Evolutionary conservation across 75 land plant genomes (phyloP).

Genomic region (Pinus taeda): DNA sequence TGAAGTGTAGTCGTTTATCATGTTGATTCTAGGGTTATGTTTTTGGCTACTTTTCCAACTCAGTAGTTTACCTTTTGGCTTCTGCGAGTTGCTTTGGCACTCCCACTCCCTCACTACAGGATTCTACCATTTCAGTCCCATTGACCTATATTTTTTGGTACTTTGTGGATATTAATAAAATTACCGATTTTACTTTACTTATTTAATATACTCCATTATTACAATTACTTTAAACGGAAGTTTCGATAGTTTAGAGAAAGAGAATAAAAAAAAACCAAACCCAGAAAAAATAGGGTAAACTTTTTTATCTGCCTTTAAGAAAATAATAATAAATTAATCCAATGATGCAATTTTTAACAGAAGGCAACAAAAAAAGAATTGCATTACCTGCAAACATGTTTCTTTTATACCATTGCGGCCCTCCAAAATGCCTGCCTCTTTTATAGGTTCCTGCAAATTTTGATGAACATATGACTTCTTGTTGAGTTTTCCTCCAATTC

Average conservation of each 20-base stretch:
- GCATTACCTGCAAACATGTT: constrained; percentile 89
- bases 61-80: too few relatives aligned
- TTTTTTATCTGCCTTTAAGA: not conserved
- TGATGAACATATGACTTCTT: constrained; percentile 2
- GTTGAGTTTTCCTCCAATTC: not conserved
- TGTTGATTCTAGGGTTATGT: too few relatives aligned
- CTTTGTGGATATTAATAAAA: too few relatives aligned
- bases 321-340: not conserved
- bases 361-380: not conserved
- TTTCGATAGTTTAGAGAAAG: not conserved
- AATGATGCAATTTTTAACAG: not conserved
- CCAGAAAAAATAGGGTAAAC: not conserved
- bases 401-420: constrained; percentile 99
- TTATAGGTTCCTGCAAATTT: constrained; percentile 82
- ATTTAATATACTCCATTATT: not conserved
- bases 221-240: not conserved
- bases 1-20: too few relatives aligned
- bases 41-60: too few relatives aligned
- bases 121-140: too few relatives aligned
- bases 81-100: too few relatives aligned
- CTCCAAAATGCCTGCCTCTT: constrained; percentile 98
- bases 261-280: not conserved
- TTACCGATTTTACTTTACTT: too few relatives aligned
- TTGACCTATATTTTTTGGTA: too few relatives aligned
- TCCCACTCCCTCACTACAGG: too few relatives aligned